Base-by-base conservation (phyloP, 768 basidiomycete species). In the Suillus sp. region DNA sequence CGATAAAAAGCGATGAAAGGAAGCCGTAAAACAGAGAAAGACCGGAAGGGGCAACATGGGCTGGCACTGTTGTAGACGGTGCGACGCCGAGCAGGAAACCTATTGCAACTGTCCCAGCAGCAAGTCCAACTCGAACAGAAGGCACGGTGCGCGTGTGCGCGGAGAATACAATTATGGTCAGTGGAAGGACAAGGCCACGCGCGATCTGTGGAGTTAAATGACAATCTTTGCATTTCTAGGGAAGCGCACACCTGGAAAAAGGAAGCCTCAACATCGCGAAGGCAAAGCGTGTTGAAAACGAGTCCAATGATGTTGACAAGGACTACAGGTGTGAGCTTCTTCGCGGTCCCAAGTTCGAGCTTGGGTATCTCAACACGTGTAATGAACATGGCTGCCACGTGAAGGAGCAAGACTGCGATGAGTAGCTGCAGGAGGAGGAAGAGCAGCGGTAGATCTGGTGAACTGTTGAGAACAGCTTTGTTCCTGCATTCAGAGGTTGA, bases 41-140 rank as follows among this genome's bases (percentile, higher is more conserved):
- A 0, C 82, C 69, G 1, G 84, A 86, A 43, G 86, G 86, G 1
- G 80, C 71, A 47, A 81, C 72, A 0, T 73, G 62, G 1, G 70
- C 62, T 20, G 84, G 84, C 42, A 84, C 71, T 20, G 71, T 70
- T 4, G 78, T 70, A 13, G 83, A 81, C 13, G 92, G 91, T 1
- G 83, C 80, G 32, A 93, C 82, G 10, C 93, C 93, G 34, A 91
- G 68, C 71, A 93, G 83, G 77, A 95, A 95, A 11, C 93, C 93
- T 20, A 83, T 48, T 0, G 90, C 89, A 50, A 95, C 93, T 27
- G 86, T 69, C 6, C 70, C 76, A 11, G 90, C 88, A 13, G 90
- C 87, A 4, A 76, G 47, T 20, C 93, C 72, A 14, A 91, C 86
- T 30, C 81, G 78, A 9, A 64, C 22, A 6, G 88, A 79, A 0